phyloP scores from a whole-genome alignment of 2,329 filamentous ascomycete species.

The Calonectria pteridis region DNA sequence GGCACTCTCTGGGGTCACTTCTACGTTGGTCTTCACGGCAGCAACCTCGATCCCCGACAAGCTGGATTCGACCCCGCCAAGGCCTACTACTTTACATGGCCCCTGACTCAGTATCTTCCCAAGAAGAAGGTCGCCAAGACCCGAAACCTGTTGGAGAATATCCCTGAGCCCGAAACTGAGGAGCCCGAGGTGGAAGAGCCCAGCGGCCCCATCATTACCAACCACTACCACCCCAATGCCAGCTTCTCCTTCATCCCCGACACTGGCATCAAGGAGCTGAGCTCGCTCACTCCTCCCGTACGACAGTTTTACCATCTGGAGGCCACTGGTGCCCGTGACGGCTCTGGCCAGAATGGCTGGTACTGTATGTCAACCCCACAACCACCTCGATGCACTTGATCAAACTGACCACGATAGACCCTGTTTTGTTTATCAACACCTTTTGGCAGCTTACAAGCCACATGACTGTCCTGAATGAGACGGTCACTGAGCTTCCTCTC shows the following conservation, averaged over 20 bases:
- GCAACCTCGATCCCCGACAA: slow-evolving; percentile 79
- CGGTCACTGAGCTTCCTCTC: slow-evolving; percentile 83
- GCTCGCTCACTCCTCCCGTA: slow-evolving; percentile 77
- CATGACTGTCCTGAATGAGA: slow-evolving; percentile 93
- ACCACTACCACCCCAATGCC: slow-evolving; percentile 96
- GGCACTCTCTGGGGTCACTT: slow-evolving; percentile 96
- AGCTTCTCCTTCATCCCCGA: slow-evolving; percentile 90
- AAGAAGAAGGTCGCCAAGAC: slow-evolving; percentile 93
- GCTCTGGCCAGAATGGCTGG: slow-evolving; percentile 89
- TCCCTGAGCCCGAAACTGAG: slow-evolving; percentile 52
- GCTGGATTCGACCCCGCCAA: slow-evolving; percentile 78
- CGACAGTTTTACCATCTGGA: slow-evolving; percentile 86
- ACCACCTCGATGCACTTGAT: background rate
- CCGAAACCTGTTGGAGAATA: slow-evolving; percentile 81
- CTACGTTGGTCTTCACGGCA: slow-evolving; percentile 83
- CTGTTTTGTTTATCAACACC: slow-evolving; percentile 91
- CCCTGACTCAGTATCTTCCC: slow-evolving; percentile 88
- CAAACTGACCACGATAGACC: slow-evolving; percentile 59
- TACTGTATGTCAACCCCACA: slow-evolving; percentile 68
- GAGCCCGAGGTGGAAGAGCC: slow-evolving; percentile 66
- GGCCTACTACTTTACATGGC: slow-evolving; percentile 86
- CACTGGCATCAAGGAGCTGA: slow-evolving; percentile 76
- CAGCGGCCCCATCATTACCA: slow-evolving; percentile 78
- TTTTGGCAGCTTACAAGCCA: slow-evolving; percentile 96
- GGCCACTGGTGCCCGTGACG: slow-evolving; percentile 83